These are phyloP conservation scores for Dryas drummondii DNA, from an alignment of 306 rosid species.

Conservation along the genomic window DNA sequence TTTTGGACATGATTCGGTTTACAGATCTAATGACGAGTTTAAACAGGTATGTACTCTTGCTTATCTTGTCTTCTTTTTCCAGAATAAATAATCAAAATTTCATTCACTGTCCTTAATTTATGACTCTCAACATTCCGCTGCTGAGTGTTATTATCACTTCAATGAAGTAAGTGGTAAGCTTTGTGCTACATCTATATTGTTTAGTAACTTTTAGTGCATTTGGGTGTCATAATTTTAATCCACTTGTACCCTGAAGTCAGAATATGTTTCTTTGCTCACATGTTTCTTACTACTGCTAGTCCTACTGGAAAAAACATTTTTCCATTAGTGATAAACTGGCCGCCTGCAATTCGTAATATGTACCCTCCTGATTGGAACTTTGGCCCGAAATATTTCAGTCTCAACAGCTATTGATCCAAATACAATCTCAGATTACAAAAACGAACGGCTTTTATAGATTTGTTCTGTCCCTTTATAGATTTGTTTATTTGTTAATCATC, in stretches of 20 bases:
- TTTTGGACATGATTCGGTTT: conserved; percentile 61
- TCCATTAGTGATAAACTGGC: background rate
- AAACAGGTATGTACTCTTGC: conserved; percentile 69
- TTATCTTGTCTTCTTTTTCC: background rate
- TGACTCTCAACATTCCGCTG: background rate
- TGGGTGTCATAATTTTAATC: background rate
- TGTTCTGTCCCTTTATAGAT: background rate
- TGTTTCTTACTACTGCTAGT: background rate
- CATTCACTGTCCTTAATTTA: background rate
- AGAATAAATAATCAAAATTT: background rate
- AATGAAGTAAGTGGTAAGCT: background rate
- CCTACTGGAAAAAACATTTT: background rate
- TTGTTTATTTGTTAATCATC: too few relatives aligned
- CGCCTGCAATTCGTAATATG: background rate
- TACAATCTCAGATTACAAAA: background rate
- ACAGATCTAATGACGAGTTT: conserved; percentile 78
- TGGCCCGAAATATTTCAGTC: background rate
- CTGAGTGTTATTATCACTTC: background rate
- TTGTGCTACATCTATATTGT: background rate
- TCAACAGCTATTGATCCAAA: background rate
- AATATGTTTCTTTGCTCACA: background rate
- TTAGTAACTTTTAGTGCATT: background rate
- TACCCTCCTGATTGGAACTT: background rate
- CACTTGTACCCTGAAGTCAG: background rate
- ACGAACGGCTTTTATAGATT: background rate